phyloP scores from a whole-genome alignment of 2,329 filamentous ascomycete genomes.

The Didymella keratinophila region DNA sequence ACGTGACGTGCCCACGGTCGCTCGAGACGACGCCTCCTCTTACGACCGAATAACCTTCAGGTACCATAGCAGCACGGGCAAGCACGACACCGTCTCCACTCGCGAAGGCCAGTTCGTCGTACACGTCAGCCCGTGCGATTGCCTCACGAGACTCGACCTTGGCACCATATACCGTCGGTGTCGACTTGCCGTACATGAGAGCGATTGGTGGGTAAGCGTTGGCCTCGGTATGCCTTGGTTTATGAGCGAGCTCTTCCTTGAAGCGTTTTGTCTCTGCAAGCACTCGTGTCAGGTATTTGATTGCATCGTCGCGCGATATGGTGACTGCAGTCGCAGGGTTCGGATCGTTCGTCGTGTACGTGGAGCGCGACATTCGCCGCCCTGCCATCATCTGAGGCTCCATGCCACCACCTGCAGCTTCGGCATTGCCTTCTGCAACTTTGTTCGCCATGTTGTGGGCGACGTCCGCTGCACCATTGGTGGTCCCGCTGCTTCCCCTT shows the following conservation, averaged over 20 bases:
- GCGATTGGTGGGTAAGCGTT: conserved; percentile 84
- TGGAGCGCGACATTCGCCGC: conserved; percentile 33
- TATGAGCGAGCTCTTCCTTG: conserved; percentile 75
- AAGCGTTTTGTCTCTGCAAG: conserved; percentile 76
- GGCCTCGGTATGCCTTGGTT: conserved; percentile 63
- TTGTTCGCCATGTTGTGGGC: conserved; percentile 40
- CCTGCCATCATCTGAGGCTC: conserved; percentile 58
- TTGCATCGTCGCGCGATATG: conserved; percentile 62
- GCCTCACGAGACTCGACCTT: conserved; percentile 75
- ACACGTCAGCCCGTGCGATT: conserved; percentile 78
- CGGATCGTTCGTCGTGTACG: conserved; percentile 31
- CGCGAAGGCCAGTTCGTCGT: conserved; percentile 86
- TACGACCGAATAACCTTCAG: conserved; percentile 77
- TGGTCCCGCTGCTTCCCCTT: conserved; percentile 31
- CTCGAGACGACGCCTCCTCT: conserved; percentile 78
- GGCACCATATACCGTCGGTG: conserved; percentile 84
- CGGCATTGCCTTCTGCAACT: conserved; percentile 39
- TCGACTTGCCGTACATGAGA: conserved; percentile 85
- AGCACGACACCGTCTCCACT: conserved; percentile 90
- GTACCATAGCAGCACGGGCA: conserved; percentile 84
- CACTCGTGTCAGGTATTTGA: conserved; percentile 76
- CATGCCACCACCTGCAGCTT: conserved; percentile 48
- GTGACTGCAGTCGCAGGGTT: conserved; percentile 55
- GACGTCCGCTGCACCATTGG: conserved; percentile 26
- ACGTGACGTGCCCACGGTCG: conserved; percentile 84